Percentiles rank a stretch among this genome's conserved stretches.
Conservation (phyloP, 495 filamentous ascomycete genomes). For the Penicillium steckii region DNA sequence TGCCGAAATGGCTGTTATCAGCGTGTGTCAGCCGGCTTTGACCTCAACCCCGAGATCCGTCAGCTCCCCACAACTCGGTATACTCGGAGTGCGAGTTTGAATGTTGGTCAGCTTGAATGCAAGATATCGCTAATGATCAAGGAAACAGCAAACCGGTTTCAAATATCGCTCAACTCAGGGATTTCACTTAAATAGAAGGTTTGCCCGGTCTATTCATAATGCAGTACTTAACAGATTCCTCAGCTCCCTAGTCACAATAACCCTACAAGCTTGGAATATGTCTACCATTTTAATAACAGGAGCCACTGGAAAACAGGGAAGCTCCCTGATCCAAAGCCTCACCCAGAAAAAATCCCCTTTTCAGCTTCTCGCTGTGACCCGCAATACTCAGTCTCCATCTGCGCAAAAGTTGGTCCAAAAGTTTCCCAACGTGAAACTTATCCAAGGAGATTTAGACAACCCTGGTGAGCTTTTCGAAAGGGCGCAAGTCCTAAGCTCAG, state of each 20-base stretch:
- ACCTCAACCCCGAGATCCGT: background rate
- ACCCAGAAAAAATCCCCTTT: constrained; percentile 42
- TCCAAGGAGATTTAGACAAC: constrained; percentile 57
- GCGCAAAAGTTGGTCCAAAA: constrained; percentile 51
- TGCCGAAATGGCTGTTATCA: too few relatives aligned
- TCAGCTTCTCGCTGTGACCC: constrained; percentile 69
- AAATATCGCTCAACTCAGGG: too few relatives aligned
- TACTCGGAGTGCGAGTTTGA: background rate
- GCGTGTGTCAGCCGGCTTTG: background rate
- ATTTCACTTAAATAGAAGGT: too few relatives aligned
- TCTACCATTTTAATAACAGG: constrained; percentile 61
- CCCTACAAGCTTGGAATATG: too few relatives aligned
- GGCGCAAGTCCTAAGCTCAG: constrained; percentile 38
- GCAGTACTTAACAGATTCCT: too few relatives aligned
- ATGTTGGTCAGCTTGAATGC: background rate
- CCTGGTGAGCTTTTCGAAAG: constrained; percentile 52
- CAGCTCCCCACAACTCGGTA: background rate
- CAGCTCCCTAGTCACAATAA: too few relatives aligned
- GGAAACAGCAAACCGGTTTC: too few relatives aligned
- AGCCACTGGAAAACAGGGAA: constrained; percentile 67
- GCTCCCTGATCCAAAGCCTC: constrained; percentile 58
- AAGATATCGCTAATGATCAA: too few relatives aligned
- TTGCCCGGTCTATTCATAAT: too few relatives aligned
- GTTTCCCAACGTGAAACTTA: constrained; percentile 45
- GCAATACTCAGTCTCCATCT: constrained; percentile 50